Evolutionary conservation across 2,329 filamentous ascomycete species (phyloP).

Genomic region (Stagonosporopsis cucurbitacearum): DNA sequence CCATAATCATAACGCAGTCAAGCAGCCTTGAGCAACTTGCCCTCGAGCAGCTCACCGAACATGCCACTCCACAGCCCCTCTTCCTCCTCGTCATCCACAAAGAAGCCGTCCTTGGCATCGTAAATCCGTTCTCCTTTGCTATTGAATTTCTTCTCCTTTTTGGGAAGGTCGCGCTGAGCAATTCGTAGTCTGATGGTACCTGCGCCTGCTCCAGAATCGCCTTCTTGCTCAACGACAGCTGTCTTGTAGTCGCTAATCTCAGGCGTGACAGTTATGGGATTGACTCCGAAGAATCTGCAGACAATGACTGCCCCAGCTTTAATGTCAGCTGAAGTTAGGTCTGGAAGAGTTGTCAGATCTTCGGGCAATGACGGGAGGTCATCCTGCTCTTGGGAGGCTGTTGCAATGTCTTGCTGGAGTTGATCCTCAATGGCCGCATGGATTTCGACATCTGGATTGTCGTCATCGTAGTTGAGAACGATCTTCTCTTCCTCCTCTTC

Average conservation of each 20-base stretch:
- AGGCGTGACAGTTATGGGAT: slow-evolving; percentile 68
- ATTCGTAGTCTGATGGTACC: slow-evolving; percentile 67
- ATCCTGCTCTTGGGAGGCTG: slow-evolving; percentile 50
- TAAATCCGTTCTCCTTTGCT: slow-evolving; percentile 76
- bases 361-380: slow-evolving; percentile 70
- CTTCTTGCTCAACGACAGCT: slow-evolving; percentile 64
- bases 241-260: slow-evolving; percentile 67
- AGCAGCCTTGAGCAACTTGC: slow-evolving; percentile 37
- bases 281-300: slow-evolving; percentile 69
- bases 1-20: neutral
- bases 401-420: slow-evolving; percentile 53
- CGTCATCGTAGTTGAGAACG: slow-evolving; percentile 42
- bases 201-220: slow-evolving; percentile 52
- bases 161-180: slow-evolving; percentile 70
- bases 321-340: slow-evolving; percentile 58
- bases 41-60: slow-evolving; percentile 39
- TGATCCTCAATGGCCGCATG: slow-evolving; percentile 38
- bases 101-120: slow-evolving; percentile 61
- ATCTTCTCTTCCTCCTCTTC: slow-evolving; percentile 39
- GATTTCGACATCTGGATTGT: slow-evolving; percentile 32
- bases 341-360: slow-evolving; percentile 62
- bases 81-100: slow-evolving; percentile 38
- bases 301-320: slow-evolving; percentile 69
- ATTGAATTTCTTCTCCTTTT: slow-evolving; percentile 66
- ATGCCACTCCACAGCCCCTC: slow-evolving; percentile 34